Evolutionary conservation across 1,284 basidiomycete genomes (phyloP).

Genomic region (Puccinia coronata): DNA sequence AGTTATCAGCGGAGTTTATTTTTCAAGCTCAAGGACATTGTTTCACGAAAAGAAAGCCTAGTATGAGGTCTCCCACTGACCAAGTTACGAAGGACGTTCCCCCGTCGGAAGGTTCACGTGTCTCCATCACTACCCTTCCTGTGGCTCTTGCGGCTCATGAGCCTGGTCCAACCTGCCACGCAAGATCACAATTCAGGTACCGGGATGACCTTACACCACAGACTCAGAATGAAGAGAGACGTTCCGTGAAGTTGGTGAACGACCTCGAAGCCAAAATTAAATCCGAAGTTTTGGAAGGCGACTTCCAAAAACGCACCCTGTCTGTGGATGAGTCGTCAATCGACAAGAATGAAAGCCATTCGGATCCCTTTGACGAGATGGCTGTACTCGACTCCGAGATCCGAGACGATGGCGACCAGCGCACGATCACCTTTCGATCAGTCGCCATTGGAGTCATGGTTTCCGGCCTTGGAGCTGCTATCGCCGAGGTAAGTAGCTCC

Average conservation of each 20-base stretch:
- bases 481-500: slow-evolving; percentile 41
- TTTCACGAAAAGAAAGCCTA: background rate
- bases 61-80: background rate
- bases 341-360: background rate
- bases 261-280: background rate
- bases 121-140: background rate
- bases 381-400: slow-evolving; percentile 29
- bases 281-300: background rate
- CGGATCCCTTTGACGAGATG: slow-evolving; percentile 42
- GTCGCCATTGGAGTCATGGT: slow-evolving; percentile 21
- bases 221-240: background rate
- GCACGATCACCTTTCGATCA: slow-evolving; percentile 27
- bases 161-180: background rate
- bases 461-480: slow-evolving; percentile 25
- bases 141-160: background rate
- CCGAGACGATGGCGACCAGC: slow-evolving; percentile 20
- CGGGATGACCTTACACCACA: slow-evolving; percentile 2
- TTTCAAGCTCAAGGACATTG: background rate
- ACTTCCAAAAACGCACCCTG: background rate
- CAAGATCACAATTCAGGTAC: slow-evolving; percentile 4
- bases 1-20: background rate
- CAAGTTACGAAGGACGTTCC: background rate
- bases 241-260: background rate
- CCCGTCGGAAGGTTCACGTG: background rate
- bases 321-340: background rate